Base-by-base conservation (phyloP, 179 eudicot genomes). In the Heliamphora pulchella region DNA sequence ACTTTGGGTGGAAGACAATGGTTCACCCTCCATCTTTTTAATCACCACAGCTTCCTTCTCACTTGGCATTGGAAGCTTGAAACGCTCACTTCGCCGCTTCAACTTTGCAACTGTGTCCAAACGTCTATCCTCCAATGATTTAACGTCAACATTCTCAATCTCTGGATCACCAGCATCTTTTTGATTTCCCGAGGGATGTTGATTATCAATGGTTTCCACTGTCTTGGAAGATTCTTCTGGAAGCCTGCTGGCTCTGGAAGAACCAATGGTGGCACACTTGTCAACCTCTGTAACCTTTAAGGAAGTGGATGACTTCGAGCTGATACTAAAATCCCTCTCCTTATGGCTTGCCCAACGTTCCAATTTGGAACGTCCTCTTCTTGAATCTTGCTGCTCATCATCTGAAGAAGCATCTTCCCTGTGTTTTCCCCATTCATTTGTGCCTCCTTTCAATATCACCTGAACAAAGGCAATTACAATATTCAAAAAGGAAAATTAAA, bases 311-410 rank as follows among this genome's bases (percentile, higher is more conserved):
- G 91, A 83, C 76, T 83, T 88, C 3, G 85, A 22, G 82, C 74
- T 70, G 8, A 66, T 64, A 75, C 80, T 75, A 63, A 80, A 85
- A 86, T 90, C 96, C 75, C 89, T 89, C 58, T 94, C 98, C 81
- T 93, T 89, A 62, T 91, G 93, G 86, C 98, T 91, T 2, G 93
- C 83, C 98, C 98, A 95, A 5, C 98, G 92, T 79, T 95, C 98
- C 83, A 95, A 81, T 88, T 95, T 95, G 63, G 97, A 93, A 47
- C 97, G 89, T 43, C 95, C 97, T 83, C 86, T 93, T 80, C 83
- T 87, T 46, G 97, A 89, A 70, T 79, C 86, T 20, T 83, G 83
- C 75, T 85, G 89, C 61, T 90, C 90, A 50, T 89, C 96, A 3
- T 91, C 97, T 80, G 92, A 92, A 10, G 92, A 83, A 79, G 80